A percentile compares a stretch with the other conserved stretches of the same genome.
phyloP scores from a whole-genome alignment of 2,329 filamentous ascomycete genomes.

The Botrytis aclada region DNA sequence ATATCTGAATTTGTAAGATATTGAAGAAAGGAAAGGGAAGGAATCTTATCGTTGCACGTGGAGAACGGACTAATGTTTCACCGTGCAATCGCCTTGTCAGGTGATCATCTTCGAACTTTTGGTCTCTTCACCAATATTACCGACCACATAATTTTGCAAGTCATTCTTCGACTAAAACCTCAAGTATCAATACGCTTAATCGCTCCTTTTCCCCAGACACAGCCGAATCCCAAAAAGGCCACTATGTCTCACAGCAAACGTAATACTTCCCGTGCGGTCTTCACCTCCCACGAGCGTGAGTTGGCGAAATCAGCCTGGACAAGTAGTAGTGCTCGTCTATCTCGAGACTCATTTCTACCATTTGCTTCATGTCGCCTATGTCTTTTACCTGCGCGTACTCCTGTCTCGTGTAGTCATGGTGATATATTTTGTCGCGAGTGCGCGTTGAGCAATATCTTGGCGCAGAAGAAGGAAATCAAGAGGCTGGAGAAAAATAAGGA shows the following conservation, averaged over 20 bases:
- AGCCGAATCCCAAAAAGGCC: neutral
- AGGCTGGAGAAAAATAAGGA: conserved; percentile 67
- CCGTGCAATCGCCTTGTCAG: neutral
- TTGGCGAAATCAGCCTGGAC: conserved; percentile 81
- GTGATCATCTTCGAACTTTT: neutral
- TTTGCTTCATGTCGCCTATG: conserved; percentile 89
- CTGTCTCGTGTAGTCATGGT: conserved; percentile 78
- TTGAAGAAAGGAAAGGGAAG: neutral
- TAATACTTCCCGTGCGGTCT: conserved; percentile 89
- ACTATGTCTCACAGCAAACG: conserved; percentile 63
- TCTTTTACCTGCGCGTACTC: conserved; percentile 74
- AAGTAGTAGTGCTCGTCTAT: conserved; percentile 76
- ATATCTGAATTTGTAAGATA: neutral
- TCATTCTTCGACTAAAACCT: no score
- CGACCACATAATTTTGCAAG: neutral
- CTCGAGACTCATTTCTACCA: conserved; percentile 85
- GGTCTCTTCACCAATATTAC: neutral
- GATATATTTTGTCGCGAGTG: conserved; percentile 97
- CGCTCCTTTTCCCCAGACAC: conserved; percentile 43
- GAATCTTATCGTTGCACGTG: neutral
- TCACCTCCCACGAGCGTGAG: conserved; percentile 86
- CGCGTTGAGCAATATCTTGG: conserved; percentile 83
- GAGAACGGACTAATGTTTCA: neutral
- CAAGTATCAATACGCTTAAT: no score
- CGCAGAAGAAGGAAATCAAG: conserved; percentile 89